phyloP scores from a whole-genome alignment of 1,284 basidiomycete species.

The Vanrija humicola region DNA sequence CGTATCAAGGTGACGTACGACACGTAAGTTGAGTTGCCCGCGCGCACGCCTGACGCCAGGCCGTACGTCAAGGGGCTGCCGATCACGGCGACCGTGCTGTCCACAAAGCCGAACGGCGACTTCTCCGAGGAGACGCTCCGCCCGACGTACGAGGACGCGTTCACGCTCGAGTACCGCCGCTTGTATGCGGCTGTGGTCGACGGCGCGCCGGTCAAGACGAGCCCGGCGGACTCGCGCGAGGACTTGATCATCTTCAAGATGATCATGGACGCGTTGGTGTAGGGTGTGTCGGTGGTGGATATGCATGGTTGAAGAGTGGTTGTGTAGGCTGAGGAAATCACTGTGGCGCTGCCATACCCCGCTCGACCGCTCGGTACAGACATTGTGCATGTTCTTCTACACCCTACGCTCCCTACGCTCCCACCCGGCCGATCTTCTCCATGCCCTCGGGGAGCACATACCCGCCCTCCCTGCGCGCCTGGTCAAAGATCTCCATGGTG shows the following conservation, averaged over 20 bases:
- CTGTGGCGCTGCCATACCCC: background rate
- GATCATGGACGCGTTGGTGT: slow-evolving; percentile 26
- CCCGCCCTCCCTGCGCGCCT: slow-evolving; percentile 42
- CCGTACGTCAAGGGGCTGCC: slow-evolving; percentile 51
- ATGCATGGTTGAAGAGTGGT: no score
- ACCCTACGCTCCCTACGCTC: background rate
- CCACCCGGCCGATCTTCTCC: slow-evolving; percentile 31
- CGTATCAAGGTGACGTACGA: slow-evolving; percentile 49
- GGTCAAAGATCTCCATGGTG: slow-evolving; percentile 47
- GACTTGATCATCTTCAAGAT: slow-evolving; percentile 48
- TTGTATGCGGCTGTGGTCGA: slow-evolving; percentile 38
- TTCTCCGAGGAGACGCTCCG: slow-evolving; percentile 36
- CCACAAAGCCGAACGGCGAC: slow-evolving; percentile 34
- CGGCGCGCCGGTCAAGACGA: slow-evolving; percentile 36
- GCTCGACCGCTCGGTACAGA: background rate
- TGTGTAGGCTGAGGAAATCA: background rate
- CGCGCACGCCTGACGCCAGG: slow-evolving; percentile 12
- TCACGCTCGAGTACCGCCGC: slow-evolving; percentile 43
- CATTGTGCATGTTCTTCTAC: background rate
- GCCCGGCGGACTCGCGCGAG: slow-evolving; percentile 35
- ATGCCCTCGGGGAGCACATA: slow-evolving; percentile 42
- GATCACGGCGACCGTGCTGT: slow-evolving; percentile 43
- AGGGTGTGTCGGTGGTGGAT: no score
- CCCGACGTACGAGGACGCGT: slow-evolving; percentile 49
- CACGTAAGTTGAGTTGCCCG: slow-evolving; percentile 36